Percentiles rank a stretch among this genome's conserved stretches.
These are phyloP conservation scores for Chaetomiaceae sp. DNA, from an alignment of 2,329 filamentous ascomycete species.

Conservation along the genomic window DNA sequence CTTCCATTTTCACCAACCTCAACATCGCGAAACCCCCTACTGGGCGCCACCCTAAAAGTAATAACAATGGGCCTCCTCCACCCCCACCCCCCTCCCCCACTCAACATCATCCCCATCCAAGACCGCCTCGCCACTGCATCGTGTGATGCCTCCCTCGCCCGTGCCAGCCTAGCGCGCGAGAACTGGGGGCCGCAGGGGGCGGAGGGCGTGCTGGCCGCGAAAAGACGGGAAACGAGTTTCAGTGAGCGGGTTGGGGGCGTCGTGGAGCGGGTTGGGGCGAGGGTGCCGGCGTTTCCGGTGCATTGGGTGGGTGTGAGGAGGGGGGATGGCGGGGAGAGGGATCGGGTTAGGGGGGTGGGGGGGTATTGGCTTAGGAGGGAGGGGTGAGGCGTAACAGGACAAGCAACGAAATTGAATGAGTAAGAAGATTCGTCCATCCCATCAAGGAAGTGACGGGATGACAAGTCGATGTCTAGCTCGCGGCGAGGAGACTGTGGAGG, in stretches of 20 bases:
- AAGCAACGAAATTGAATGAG: no score
- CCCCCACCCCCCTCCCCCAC: conserved; percentile 24
- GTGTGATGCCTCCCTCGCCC: conserved; percentile 37
- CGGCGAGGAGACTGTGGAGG: no score
- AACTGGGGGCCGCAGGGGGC: conserved; percentile 39
- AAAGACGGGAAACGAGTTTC: conserved; percentile 23
- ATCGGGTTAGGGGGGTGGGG: conserved; percentile 17
- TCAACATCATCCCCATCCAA: conserved; percentile 18
- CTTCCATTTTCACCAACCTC: no score
- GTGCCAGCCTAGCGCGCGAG: conserved; percentile 41
- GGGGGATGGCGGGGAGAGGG: conserved; percentile 14
- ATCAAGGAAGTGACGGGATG: no score
- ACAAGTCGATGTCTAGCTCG: no score
- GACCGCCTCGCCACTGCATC: conserved; percentile 27
- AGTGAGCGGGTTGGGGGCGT: conserved; percentile 9
- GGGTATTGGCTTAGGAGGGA: conserved; percentile 21
- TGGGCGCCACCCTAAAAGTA: conserved; percentile 42
- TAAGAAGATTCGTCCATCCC: no score
- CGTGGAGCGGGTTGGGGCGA: not conserved
- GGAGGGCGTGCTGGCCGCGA: conserved; percentile 33
- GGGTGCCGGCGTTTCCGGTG: not conserved
- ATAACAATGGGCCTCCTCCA: conserved; percentile 57
- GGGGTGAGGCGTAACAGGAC: no score
- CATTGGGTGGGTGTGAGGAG: conserved; percentile 18
- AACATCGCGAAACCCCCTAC: conserved; percentile 25